Base-by-base conservation (phyloP, 768 basidiomycete species). In the Amanita phalloides region DNA sequence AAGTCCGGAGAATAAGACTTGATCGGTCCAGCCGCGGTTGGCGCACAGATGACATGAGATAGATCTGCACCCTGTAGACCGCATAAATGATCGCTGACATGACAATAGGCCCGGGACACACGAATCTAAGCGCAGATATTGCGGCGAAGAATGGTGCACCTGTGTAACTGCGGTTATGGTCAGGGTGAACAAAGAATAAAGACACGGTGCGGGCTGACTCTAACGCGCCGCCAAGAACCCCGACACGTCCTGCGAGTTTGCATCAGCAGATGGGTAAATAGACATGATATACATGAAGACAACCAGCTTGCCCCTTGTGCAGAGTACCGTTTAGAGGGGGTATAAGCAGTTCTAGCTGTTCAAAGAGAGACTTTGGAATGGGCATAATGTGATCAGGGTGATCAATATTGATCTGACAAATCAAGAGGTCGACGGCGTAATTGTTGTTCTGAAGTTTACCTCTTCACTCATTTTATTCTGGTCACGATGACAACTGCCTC, bases 111-210 rank as follows among this genome's bases (percentile, higher is more conserved):
- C 38, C 38, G 4, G 47, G 33, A 72, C 73, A 51, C 60, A 90
- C 91, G 62, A 96, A 76, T 57, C 90, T 79, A 56, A 95, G 75
- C 1, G 93, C 89, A 3, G 94, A 84, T 59, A 96, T 90, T 33
- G 91, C 83, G 3, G 93, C 88, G 64, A 97, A 98, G 75, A 83
- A 99, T 0, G 96, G 96, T 17, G 96, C 96, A 13, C 96, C 96
- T 0, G 94, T 90, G 66, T 97, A 98, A 64, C 95, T 96, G 23
- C 39, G 25, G 48, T 17, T 42, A 23, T 48, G 39, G 30, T 39
- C 33, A 45, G 30, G 25, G 21, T 17, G 17, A 38, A 32, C 38
- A 35, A 28, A 14, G 3, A 8, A 26, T 9, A 9, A 39, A 14
- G 38, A 51, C 13, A n/a, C 35, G 44, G 21, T 43, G 38, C 20